A percentile compares a stretch with the other conserved stretches of the same genome.
Evolutionary conservation across 148 eudicot species (phyloP).

Genomic region (Polygonum aviculare): DNA sequence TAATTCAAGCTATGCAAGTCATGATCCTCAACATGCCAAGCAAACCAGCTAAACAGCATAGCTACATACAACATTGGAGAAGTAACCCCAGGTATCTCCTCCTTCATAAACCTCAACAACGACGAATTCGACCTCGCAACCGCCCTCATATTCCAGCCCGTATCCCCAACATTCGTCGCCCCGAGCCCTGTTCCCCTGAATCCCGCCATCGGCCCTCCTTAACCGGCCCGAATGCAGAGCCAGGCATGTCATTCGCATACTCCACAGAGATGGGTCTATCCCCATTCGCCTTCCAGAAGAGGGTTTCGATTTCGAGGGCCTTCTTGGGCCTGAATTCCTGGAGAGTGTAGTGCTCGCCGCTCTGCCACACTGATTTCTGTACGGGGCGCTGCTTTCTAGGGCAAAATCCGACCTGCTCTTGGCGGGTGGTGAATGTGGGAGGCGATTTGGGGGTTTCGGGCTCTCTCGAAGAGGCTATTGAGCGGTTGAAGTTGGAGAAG

Average conservation of each 20-base stretch:
- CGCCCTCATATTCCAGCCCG: constrained; percentile 94
- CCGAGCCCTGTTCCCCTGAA: constrained; percentile 26
- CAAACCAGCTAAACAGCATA: constrained; percentile 99
- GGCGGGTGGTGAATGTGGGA: constrained; percentile 71
- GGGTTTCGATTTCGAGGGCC: constrained; percentile 60
- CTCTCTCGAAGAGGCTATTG: constrained; percentile 17
- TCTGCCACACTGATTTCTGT: constrained; percentile 88
- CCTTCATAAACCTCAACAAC: constrained; percentile 90
- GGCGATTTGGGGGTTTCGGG: constrained; percentile 26
- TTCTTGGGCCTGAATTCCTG: constrained; percentile 55
- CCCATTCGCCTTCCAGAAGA: constrained; percentile 84
- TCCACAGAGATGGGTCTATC: constrained; percentile 78
- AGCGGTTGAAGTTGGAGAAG: constrained; percentile 49
- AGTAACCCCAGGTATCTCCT: constrained; percentile 94
- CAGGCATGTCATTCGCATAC: constrained; percentile 98
- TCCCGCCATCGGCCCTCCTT: constrained; percentile 21
- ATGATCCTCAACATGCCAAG: constrained; percentile 99
- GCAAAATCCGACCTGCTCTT: constrained; percentile 92
- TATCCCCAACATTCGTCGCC: constrained; percentile 55
- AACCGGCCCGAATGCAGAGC: constrained; percentile 56
- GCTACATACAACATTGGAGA: constrained; percentile 96
- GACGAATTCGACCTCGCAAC: constrained; percentile 79
- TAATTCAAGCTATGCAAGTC: constrained; percentile 98
- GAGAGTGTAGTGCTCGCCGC: constrained; percentile 66
- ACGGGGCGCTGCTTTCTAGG: constrained; percentile 87